Evolutionary conservation across 2,329 filamentous ascomycete species (phyloP), one percentile per base, ranked within the genome.

Genomic region (Alternaria incomplexa): DNA sequence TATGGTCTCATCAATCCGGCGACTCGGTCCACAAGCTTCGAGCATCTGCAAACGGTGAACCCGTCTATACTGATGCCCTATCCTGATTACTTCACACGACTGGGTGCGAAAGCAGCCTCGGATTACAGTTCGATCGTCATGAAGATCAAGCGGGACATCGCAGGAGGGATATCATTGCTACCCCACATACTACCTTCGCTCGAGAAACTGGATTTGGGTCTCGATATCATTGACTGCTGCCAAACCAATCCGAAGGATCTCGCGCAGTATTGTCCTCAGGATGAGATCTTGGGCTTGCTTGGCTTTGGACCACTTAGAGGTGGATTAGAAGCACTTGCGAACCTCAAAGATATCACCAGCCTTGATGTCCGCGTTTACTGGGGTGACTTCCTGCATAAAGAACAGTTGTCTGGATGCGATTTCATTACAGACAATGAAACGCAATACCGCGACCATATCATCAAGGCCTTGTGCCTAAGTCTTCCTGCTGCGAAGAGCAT

Each of bases 41-140:
- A n/a, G 5, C 0, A 5, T n/a, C 10, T 5, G 2, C 1, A 5
- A 6, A 1, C 5, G 7, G 0, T 5, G 1, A 0, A 7, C 1
- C 6, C 30, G 1, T 8, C 3, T 12, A 1, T 5, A n/a, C 11
- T 2, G 5, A 7, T 10, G 22, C 3, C 8, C 17, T 25, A 36
- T 9, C 26, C 26, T 17, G 20, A 15, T 11, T 26, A 46, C 22
- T 9, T 28, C 15, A 40, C 6, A 58, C 46, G 23, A 9, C 40
- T 44, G 8, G 4, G 45, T 7, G 23, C 8, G 3, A 30, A 8
- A 17, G 28, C 4, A 17, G 4, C 22, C 13, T 10, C 12, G 17
- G 4, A 13, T 9, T 3, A 8, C 3, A 1, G 0, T 6, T 8
- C 12, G 4, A 7, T 51, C 3, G 1, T n/a, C 2, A 6, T 4